Base-by-base conservation (phyloP, 2,329 filamentous ascomycete genomes). In the Lasiodiplodia theobromae region DNA sequence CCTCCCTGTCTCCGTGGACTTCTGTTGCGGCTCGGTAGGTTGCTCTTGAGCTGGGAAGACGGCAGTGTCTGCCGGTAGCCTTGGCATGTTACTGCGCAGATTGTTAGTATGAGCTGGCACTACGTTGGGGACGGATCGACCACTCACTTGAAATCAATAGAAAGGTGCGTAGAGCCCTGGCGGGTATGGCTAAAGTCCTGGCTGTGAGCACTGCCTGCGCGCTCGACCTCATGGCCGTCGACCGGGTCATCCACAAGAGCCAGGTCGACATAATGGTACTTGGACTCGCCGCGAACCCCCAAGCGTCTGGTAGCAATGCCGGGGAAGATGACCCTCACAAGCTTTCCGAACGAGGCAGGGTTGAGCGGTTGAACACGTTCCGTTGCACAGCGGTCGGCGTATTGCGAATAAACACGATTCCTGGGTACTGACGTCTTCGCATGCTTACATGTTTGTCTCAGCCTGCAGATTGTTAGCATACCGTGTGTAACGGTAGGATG, bases 361-460 rank as follows among this genome's bases (percentile, higher is more conserved):
- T 99, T 99, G 68, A 99, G 82, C 11, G 97, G 94, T 0, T 96
- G 96, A 49, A 98, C 96, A 76, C 94, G 89, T 77, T 98, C 94
- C 5, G 91, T 96, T 53, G 93, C 94, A 80, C 96, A 99, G 71
- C 93, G 89, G 31, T 92, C 94, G 58, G 95, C 96, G 79, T 99
- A 99, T 78, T 94, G 94, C 70, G 94, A 93, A 79, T 98, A 99
- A 2, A 99, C 96, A 69, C 95, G 88, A 72, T 96, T 96, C 74
- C 96, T 87, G 7, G 96, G 94, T 0, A 98, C 95, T 6, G 96
- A 97, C 0, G 91, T 91, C 77, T 92, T 93, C 53, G 91, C 91
- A 70, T 88, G 88, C 56, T 87, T 85, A 79, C 92, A 95, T 1
- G 91, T 89, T 64, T 87, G 85, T 74, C 90, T 90, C 73, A 95